phyloP scores from a whole-genome alignment of 1,284 basidiomycete species.

The Sanghuangporus baumii region DNA sequence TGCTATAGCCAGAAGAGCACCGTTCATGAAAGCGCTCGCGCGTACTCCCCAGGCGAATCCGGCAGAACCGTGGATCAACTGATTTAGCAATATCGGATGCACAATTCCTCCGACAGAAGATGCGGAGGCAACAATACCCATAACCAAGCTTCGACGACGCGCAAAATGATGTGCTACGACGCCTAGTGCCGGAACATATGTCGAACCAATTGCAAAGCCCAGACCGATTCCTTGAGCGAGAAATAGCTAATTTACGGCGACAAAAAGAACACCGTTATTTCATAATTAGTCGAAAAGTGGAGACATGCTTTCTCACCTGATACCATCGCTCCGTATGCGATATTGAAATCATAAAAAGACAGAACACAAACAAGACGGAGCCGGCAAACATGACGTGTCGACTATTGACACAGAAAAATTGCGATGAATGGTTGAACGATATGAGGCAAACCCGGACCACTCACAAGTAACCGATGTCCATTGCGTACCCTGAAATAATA shows the following conservation, averaged over 20 bases:
- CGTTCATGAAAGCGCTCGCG: constrained; percentile 25
- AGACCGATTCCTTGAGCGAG: constrained; percentile 21
- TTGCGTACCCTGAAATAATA: constrained; percentile 10
- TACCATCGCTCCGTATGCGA: constrained; percentile 35
- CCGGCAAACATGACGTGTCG: constrained; percentile 36
- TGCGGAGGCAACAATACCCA: constrained; percentile 22
- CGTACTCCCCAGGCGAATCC: constrained; percentile 28
- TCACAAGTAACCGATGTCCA: constrained; percentile 17
- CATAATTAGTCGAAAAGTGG: background rate
- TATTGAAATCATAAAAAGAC: constrained; percentile 40
- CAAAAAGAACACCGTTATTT: constrained; percentile 22
- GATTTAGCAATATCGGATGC: constrained; percentile 29
- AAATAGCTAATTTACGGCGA: constrained; percentile 17
- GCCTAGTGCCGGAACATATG: constrained; percentile 19
- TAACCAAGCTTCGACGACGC: constrained; percentile 19
- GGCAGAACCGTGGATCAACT: constrained; percentile 21
- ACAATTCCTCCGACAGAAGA: constrained; percentile 25
- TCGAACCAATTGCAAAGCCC: constrained; percentile 19
- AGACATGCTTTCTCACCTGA: constrained; percentile 28
- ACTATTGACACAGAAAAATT: constrained; percentile 21
- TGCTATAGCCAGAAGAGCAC: constrained; percentile 24
- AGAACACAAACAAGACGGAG: constrained; percentile 32
- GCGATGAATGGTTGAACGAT: too few relatives aligned
- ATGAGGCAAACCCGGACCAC: background rate
- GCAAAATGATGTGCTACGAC: constrained; percentile 21